Evolutionary conservation across 768 basidiomycete genomes (phyloP).

Genomic region (Mycena maculata): DNA sequence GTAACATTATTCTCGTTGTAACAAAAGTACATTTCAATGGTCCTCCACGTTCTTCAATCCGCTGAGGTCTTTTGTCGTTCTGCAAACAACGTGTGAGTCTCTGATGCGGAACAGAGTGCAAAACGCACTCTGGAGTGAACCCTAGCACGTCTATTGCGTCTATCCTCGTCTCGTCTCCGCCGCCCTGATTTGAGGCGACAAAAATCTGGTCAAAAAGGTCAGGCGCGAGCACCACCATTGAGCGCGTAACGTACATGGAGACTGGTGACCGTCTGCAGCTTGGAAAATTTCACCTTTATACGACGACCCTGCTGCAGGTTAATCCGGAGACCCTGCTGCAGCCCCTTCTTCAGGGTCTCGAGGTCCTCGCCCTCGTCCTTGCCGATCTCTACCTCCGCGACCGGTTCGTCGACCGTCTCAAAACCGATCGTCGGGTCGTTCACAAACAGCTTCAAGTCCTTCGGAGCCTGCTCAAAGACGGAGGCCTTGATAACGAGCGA

Average conservation of each 20-base stretch:
- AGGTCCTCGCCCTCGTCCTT: conserved; percentile 55
- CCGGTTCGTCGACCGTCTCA: conserved; percentile 70
- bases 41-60: conserved; percentile 47
- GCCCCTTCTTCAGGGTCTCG: conserved; percentile 22
- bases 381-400: conserved; percentile 67
- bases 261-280: conserved; percentile 76
- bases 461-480: conserved; percentile 61
- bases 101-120: background rate
- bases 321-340: too few relatives aligned
- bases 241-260: conserved; percentile 64
- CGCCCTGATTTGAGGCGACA: conserved; percentile 73
- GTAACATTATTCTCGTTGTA: conserved; percentile 36
- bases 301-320: conserved; percentile 50
- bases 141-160: conserved; percentile 77
- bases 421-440: conserved; percentile 74
- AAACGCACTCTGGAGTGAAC: conserved; percentile 64
- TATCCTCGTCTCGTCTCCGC: conserved; percentile 72
- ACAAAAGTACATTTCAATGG: conserved; percentile 1
- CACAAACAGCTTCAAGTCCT: conserved; percentile 68
- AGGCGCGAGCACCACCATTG: background rate
- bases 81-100: conserved; percentile 21
- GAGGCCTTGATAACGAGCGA: conserved; percentile 64
- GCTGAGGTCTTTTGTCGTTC: conserved; percentile 50
- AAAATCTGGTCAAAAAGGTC: conserved; percentile 63
- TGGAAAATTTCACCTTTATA: conserved; percentile 69